Percentiles rank a stretch among this genome's conserved stretches.
These are phyloP conservation scores for Monosporascus cannonballus DNA, from an alignment of 2,329 filamentous ascomycete genomes.

Conservation along the genomic window DNA sequence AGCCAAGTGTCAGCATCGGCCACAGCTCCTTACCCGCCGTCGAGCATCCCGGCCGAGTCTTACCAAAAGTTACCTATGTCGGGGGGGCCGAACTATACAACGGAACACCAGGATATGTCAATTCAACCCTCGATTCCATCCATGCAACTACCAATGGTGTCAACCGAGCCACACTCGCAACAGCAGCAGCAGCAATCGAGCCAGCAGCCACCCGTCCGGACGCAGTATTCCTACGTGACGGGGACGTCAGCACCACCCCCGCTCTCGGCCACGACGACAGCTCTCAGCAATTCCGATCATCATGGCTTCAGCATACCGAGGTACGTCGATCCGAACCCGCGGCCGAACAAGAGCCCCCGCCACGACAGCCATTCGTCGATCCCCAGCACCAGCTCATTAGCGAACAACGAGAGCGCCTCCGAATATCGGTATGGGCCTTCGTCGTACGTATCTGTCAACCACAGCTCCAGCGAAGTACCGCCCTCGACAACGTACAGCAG, in stretches of 20 bases:
- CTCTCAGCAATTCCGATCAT: slow-evolving; percentile 36
- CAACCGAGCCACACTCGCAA: slow-evolving; percentile 36
- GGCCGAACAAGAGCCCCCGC: slow-evolving; percentile 51
- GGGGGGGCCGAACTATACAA: slow-evolving; percentile 39
- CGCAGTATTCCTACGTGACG: slow-evolving; percentile 50
- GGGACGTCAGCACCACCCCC: slow-evolving; percentile 44
- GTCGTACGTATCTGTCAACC: slow-evolving; percentile 29
- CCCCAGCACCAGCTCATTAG: slow-evolving; percentile 42
- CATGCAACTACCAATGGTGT: slow-evolving; percentile 44
- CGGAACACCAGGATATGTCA: slow-evolving; percentile 48
- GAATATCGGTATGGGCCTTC: slow-evolving; percentile 53
- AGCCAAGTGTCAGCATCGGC: slow-evolving; percentile 43
- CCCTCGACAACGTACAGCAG: slow-evolving; percentile 24
- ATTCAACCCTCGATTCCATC: slow-evolving; percentile 49
- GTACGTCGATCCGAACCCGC: slow-evolving; percentile 49
- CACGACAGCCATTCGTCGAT: slow-evolving; percentile 49
- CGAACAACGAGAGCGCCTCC: slow-evolving; percentile 41
- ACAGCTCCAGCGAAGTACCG: slow-evolving; percentile 28
- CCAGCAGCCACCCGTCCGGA: slow-evolving; percentile 33
- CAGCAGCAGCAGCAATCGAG: background rate
- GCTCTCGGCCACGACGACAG: slow-evolving; percentile 37
- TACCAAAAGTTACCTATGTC: slow-evolving; percentile 49
- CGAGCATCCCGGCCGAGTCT: slow-evolving; percentile 43
- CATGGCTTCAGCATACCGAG: slow-evolving; percentile 47
- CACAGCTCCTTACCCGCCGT: slow-evolving; percentile 42